Evolutionary conservation across 306 rosid species (phyloP), one percentile per base, ranked within the genome.

Genomic region (Arachis hypogaea): DNA sequence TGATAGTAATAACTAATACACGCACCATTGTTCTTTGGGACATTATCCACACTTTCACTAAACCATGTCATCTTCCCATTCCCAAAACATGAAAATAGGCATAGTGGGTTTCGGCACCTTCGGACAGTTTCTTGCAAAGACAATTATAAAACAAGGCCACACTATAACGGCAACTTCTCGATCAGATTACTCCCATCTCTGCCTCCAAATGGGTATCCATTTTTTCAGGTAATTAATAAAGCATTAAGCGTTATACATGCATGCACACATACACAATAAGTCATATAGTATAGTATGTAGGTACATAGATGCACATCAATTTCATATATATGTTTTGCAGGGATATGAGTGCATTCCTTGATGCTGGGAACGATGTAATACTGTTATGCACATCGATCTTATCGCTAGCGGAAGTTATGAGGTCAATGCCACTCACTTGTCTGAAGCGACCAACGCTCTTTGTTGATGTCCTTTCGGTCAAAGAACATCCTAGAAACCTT

Each of bases 391-490:
- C 92, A 3, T 87, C 92, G 4, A 90, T 87, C 30, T n/a, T 86
- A 36, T 90, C 92, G 5, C 72, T 84, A 0, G 57, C 80, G 0
- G 73, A 85, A 58, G 89, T 90, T 80, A 52, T 90, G 33, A 65
- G 65, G 7, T 85, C 90, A 16, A 58, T 87, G 86, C 96, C 89
- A 9, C 63, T 90, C 29, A 22, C 59, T 29, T 74, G 80, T 42
- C 82, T 87, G 36, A 68, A 77, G 66, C 69, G 76, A 38, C 85
- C 82, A 7, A 72, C 80, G 7, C 86, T 90, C 6, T 82, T 90
- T 41, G 92, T 72, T 3, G 96, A 90, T 54, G 96, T 90, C 6
- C 89, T 87, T 57, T 90, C 96, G 0, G 96, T 90, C 7, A 90
- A 90, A 82, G 92, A 90, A 75, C 83, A 76, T 41, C 96, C 96